Evolutionary conservation across 176 grass and related monocot species (phyloP).

Genomic region (Oryza rufipogon): DNA sequence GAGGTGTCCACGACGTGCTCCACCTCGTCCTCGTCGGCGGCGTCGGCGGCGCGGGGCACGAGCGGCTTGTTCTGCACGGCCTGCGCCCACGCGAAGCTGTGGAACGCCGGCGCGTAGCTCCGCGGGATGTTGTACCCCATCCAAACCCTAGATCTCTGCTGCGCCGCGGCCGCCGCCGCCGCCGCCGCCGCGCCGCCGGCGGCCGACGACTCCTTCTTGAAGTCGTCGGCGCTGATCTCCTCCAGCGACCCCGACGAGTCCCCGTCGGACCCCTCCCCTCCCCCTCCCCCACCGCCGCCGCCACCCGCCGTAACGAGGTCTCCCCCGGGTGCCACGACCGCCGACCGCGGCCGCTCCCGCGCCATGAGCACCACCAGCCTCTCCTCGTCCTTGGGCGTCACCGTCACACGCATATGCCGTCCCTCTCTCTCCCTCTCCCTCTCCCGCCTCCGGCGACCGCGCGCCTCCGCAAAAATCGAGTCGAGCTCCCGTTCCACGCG

Average conservation of each 20-base stretch:
- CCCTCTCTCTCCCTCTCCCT: background rate
- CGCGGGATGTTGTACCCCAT: constrained; percentile 82
- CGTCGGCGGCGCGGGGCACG: constrained; percentile 28
- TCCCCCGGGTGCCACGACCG: constrained; percentile 53
- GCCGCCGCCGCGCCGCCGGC: background rate
- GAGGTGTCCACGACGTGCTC: constrained; percentile 59
- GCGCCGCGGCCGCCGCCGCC: background rate
- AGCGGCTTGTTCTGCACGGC: constrained; percentile 94
- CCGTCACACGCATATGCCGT: constrained; percentile 46
- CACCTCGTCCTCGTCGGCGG: constrained; percentile 48
- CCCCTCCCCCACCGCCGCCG: constrained; percentile 47
- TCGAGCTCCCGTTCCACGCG: constrained; percentile 40
- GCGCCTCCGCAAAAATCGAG: no score
- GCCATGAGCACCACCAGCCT: constrained; percentile 53
- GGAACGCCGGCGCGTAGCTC: constrained; percentile 71
- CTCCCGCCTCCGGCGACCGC: background rate
- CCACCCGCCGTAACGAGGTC: constrained; percentile 27
- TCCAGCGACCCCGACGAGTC: constrained; percentile 73
- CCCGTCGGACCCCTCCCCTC: constrained; percentile 54
- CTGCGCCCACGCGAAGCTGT: constrained; percentile 91
- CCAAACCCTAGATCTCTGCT: constrained; percentile 67
- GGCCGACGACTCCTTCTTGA: constrained; percentile 47
- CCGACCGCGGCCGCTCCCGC: constrained; percentile 57
- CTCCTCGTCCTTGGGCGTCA: constrained; percentile 53
- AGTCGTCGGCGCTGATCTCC: constrained; percentile 76